Percentiles rank a stretch among this genome's conserved stretches.
These are phyloP conservation scores for Paramecium biaurelia DNA, from an alignment of 73 alveolate genomes.

Conservation along the genomic window DNA sequence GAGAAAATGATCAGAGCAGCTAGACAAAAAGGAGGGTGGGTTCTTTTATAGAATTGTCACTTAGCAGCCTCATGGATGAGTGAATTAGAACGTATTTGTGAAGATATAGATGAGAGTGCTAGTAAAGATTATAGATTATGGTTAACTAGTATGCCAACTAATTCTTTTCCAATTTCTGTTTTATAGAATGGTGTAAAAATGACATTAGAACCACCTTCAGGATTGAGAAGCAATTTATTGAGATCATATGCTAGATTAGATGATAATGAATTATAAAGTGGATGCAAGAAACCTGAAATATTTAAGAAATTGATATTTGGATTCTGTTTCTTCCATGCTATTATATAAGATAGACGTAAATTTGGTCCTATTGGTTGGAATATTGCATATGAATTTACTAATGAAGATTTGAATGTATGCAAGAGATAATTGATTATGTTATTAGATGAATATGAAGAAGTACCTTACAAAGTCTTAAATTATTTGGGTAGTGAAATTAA, in stretches of 20 bases:
- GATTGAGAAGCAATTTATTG: slow-evolving; percentile 86
- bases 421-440: slow-evolving; percentile 84
- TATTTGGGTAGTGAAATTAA: slow-evolving; percentile 99
- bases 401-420: slow-evolving; percentile 92
- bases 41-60: slow-evolving; percentile 98
- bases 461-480: slow-evolving; percentile 89
- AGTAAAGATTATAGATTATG: slow-evolving; percentile 92
- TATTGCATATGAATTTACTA: slow-evolving; percentile 94
- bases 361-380: slow-evolving; percentile 98
- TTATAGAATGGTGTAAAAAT: slow-evolving; percentile 90
- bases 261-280: slow-evolving; percentile 66
- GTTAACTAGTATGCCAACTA: slow-evolving; percentile 95
- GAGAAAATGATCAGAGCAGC: slow-evolving; percentile 75
- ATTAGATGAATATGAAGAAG: slow-evolving; percentile 86
- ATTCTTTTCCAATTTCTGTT: slow-evolving; percentile 90
- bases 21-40: slow-evolving; percentile 93
- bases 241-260: slow-evolving; percentile 94
- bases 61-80: slow-evolving; percentile 99
- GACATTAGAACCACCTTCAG: slow-evolving; percentile 98
- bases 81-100: slow-evolving; percentile 92
- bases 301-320: slow-evolving; percentile 97
- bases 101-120: slow-evolving; percentile 81
- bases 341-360: slow-evolving; percentile 98
- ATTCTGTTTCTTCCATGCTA: slow-evolving; percentile 98
- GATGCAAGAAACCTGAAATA: slow-evolving; percentile 94